phyloP scores from a whole-genome alignment of 1,284 basidiomycete genomes.

The Ceratobasidium sp. region DNA sequence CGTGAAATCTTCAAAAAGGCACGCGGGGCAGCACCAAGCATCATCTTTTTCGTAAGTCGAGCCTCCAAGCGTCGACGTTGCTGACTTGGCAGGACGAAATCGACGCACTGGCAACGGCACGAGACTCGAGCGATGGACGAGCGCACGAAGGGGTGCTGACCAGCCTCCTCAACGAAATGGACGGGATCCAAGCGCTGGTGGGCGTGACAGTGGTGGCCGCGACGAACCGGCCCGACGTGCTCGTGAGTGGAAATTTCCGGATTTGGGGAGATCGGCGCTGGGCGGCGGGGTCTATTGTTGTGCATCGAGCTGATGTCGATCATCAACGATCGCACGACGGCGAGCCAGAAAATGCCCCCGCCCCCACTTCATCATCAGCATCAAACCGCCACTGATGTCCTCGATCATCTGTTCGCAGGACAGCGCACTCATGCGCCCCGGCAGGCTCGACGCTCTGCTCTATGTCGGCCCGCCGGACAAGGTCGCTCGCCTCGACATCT shows the following conservation, averaged over 20 bases:
- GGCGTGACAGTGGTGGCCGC: slow-evolving; percentile 97
- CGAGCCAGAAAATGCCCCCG: slow-evolving; percentile 33
- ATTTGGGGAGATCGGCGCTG: background rate
- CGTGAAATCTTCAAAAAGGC: slow-evolving; percentile 97
- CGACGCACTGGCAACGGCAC: slow-evolving; percentile 89
- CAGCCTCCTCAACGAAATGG: slow-evolving; percentile 97
- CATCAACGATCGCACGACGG: slow-evolving; percentile 30
- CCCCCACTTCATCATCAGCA: slow-evolving; percentile 26
- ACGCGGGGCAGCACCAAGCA: slow-evolving; percentile 91
- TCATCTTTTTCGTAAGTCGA: slow-evolving; percentile 90
- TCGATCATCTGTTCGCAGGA: slow-evolving; percentile 68
- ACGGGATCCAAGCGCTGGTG: slow-evolving; percentile 93
- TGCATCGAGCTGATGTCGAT: slow-evolving; percentile 40
- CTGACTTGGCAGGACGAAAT: slow-evolving; percentile 85
- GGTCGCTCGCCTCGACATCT: slow-evolving; percentile 83
- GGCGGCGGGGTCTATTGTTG: slow-evolving; percentile 37
- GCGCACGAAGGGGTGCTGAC: slow-evolving; percentile 92
- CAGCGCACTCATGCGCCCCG: slow-evolving; percentile 93
- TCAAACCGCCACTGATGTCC: slow-evolving; percentile 34
- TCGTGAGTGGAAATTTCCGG: slow-evolving; percentile 66
- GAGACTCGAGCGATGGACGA: slow-evolving; percentile 67
- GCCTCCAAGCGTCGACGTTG: slow-evolving; percentile 3
- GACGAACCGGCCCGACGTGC: slow-evolving; percentile 93
- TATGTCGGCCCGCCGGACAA: slow-evolving; percentile 94
- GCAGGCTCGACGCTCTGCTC: slow-evolving; percentile 93